Percentiles rank a stretch among this genome's conserved stretches.
Conservation (phyloP, 495 filamentous ascomycete species). For the Penicillium antarcticum region DNA sequence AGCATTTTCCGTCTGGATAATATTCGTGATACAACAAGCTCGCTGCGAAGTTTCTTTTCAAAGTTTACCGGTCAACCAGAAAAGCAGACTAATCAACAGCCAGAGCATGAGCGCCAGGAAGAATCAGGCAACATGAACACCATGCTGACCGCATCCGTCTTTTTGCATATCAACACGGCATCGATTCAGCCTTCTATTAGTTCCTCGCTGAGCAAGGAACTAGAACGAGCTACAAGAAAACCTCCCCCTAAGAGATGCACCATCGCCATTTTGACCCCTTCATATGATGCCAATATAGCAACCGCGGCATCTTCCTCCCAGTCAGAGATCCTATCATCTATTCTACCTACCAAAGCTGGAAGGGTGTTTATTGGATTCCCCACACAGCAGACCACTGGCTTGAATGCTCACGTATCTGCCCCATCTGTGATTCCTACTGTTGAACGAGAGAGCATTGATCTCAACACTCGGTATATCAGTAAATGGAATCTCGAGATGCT, state of each 20-base stretch:
- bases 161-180: constrained; percentile 82
- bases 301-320: constrained; percentile 56
- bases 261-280: constrained; percentile 83
- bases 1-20: constrained; percentile 36
- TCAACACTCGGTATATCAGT: constrained; percentile 90
- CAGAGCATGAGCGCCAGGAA: constrained; percentile 25
- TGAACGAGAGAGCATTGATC: constrained; percentile 94
- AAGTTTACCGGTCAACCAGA: constrained; percentile 53
- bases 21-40: constrained; percentile 47
- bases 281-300: constrained; percentile 75
- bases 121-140: constrained; percentile 61
- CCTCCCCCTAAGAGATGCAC: constrained; percentile 83
- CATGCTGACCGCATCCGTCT: constrained; percentile 68
- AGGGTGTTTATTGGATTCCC: constrained; percentile 97
- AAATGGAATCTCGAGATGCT: constrained; percentile 98
- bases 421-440: constrained; percentile 97
- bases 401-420: constrained; percentile 95
- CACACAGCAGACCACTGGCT: constrained; percentile 92
- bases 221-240: constrained; percentile 97
- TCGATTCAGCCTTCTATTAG: constrained; percentile 69
- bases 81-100: constrained; percentile 26
- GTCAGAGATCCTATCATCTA: constrained; percentile 79
- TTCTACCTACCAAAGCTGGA: constrained; percentile 85
- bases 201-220: constrained; percentile 67
- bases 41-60: constrained; percentile 78